These are phyloP conservation scores for Lipomyces mesembrius DNA, from an alignment of 805 yeast genomes.

Conservation along the genomic window DNA sequence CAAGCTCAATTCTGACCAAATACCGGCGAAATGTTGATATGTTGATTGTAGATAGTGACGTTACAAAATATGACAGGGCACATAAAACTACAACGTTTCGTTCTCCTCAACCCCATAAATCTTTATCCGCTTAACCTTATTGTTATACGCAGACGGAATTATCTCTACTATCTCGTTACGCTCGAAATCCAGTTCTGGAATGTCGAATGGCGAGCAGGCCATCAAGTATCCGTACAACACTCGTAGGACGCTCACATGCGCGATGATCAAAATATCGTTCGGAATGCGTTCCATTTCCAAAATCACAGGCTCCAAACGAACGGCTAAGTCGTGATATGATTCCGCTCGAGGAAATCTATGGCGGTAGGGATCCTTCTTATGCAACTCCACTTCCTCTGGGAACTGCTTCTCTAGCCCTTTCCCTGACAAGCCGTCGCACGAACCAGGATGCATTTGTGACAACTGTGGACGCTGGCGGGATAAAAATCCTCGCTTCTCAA, in stretches of 20 bases:
- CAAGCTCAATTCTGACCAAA: background rate
- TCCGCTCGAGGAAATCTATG: slow-evolving; percentile 91
- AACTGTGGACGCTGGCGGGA: slow-evolving; percentile 80
- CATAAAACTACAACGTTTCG: slow-evolving; percentile 11
- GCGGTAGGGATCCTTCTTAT: slow-evolving; percentile 82
- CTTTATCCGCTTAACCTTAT: slow-evolving; percentile 61
- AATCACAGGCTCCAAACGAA: slow-evolving; percentile 88
- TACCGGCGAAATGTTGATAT: background rate
- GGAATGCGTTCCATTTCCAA: slow-evolving; percentile 89
- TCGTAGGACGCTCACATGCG: slow-evolving; percentile 87
- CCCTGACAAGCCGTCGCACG: slow-evolving; percentile 68
- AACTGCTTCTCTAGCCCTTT: slow-evolving; percentile 62
- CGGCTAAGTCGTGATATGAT: slow-evolving; percentile 93
- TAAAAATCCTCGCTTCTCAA: slow-evolving; percentile 63
- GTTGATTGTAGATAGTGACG: background rate
- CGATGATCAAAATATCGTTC: slow-evolving; percentile 83
- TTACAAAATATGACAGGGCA: background rate
- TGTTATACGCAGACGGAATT: slow-evolving; percentile 82
- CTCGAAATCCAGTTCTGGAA: slow-evolving; percentile 78
- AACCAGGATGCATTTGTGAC: slow-evolving; percentile 88
- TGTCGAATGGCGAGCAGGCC: slow-evolving; percentile 87
- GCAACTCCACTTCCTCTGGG: slow-evolving; percentile 73
- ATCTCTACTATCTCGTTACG: slow-evolving; percentile 85
- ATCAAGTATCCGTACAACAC: slow-evolving; percentile 93
- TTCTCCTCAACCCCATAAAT: slow-evolving; percentile 23